Evolutionary conservation across 2,329 filamentous ascomycete species (phyloP), one percentile per base, ranked within the genome.

Genomic region (Exophiala alcalophila): DNA sequence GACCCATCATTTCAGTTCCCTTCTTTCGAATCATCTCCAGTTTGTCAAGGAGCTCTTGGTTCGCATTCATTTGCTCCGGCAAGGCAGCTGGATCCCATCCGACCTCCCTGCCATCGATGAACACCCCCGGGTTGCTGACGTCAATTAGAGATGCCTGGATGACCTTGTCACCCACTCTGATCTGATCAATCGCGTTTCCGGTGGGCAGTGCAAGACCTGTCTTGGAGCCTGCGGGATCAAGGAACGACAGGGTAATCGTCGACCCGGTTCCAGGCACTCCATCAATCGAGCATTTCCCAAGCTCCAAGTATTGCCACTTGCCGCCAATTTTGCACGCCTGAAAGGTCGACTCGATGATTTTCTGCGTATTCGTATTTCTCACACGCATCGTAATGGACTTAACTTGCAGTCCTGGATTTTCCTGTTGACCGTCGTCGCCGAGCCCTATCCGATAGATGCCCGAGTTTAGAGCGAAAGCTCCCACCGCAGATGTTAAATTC

Each of bases 331-430:
- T 16, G 29, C 23, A 34, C 2, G 81, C 68, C 0, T 67, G 63
- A 51, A 85, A 84, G 0, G 66, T 73, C 1, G 77, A 71, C 28
- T 74, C 63, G 43, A 86, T 77, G 18, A 81, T 60, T 57, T 86
- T 86, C 12, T 65, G 65, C 0, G 84, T 88, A 54, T 88, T 88
- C 1, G 82, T 86, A 59, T 89, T 88, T 55, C 74, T 71, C 25
- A 87, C 78, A 40, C 74, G 68, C 9, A 87, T 73, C 0, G 66
- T 74, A 2, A 69, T 65, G 57, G 65, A 39, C 40, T 56, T 47
- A 10, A 49, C 37, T 2, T 28, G 24, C 9, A 16, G 16, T 16
- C 36, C 35, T 23, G 15, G 10, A 15, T n/a, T n/a, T n/a, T 19
- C 23, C 19, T 10, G 4, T 15, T 27, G 34, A 20, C n/a, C 26